A percentile compares a stretch with the other conserved stretches of the same genome.
These are phyloP conservation scores for Lagenidium giganteum DNA, from an alignment of 352 stramenopile genomes.

Conservation along the genomic window DNA sequence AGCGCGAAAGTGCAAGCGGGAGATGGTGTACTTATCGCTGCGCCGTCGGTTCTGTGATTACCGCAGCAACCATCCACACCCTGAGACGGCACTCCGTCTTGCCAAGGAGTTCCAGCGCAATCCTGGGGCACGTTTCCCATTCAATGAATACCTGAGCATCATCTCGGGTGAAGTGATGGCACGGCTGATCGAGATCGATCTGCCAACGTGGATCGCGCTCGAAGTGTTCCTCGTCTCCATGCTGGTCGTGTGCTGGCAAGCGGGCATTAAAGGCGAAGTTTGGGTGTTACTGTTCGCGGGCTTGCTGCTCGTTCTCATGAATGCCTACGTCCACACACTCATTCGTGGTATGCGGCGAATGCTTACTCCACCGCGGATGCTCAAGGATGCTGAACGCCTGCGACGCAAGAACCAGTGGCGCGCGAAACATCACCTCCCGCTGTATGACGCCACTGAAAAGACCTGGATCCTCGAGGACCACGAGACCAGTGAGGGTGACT, in stretches of 20 bases:
- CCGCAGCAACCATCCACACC: conserved; percentile 64
- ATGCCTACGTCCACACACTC: conserved; percentile 38
- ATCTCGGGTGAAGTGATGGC: conserved; percentile 75
- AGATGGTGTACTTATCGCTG: conserved; percentile 62
- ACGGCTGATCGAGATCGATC: conserved; percentile 65
- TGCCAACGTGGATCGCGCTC: conserved; percentile 61
- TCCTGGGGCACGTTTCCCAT: conserved; percentile 47
- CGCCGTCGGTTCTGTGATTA: conserved; percentile 63
- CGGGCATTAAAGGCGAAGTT: conserved; percentile 31
- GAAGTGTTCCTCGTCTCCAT: conserved; percentile 41
- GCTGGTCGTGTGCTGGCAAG: conserved; percentile 37
- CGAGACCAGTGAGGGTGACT: conserved; percentile 22
- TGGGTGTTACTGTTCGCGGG: conserved; percentile 32
- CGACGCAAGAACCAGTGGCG: conserved; percentile 44
- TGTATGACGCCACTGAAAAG: conserved; percentile 32
- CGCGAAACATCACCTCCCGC: conserved; percentile 28
- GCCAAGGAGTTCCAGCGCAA: conserved; percentile 68
- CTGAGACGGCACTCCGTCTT: conserved; percentile 24
- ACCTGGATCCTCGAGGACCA: conserved; percentile 31
- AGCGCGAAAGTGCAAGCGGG: conserved; percentile 33
- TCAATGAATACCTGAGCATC: conserved; percentile 76
- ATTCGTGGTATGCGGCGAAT: conserved; percentile 44
- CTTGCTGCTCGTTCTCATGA: conserved; percentile 35
- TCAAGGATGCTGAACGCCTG: conserved; percentile 24
- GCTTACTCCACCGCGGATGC: conserved; percentile 46